phyloP scores from a whole-genome alignment of 352 stramenopile genomes.

The Pythium aquatile region DNA sequence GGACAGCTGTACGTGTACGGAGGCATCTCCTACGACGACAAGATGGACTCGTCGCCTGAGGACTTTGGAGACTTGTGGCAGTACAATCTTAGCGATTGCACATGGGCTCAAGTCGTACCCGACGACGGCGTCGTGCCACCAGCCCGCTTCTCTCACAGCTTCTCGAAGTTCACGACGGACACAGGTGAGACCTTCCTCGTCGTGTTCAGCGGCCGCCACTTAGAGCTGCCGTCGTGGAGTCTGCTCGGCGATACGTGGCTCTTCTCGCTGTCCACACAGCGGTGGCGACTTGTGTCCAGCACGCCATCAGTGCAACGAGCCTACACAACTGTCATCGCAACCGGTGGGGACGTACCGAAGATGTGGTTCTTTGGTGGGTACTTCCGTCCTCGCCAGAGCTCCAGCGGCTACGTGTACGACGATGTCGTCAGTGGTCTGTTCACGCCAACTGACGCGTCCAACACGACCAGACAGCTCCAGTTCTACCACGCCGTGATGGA shows the following conservation, averaged over 20 bases:
- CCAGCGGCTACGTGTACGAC: slow-evolving; percentile 71
- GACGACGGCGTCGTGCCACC: slow-evolving; percentile 28
- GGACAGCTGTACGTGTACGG: slow-evolving; percentile 64
- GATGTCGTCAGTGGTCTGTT: slow-evolving; percentile 45
- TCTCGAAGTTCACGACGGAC: slow-evolving; percentile 36
- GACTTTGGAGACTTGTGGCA: slow-evolving; percentile 67
- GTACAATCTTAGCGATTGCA: slow-evolving; percentile 45
- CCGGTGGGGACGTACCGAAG: slow-evolving; percentile 25
- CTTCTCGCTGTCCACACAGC: slow-evolving; percentile 44
- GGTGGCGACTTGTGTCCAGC: slow-evolving; percentile 37
- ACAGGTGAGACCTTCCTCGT: slow-evolving; percentile 40
- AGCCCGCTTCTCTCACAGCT: slow-evolving; percentile 62
- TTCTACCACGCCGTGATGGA: slow-evolving; percentile 28
- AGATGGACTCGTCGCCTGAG: slow-evolving; percentile 28
- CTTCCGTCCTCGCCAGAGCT: slow-evolving; percentile 48
- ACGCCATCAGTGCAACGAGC: slow-evolving; percentile 35
- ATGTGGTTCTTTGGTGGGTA: slow-evolving; percentile 82
- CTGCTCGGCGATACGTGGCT: slow-evolving; percentile 58
- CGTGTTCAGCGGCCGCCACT: slow-evolving; percentile 54
- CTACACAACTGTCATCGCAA: slow-evolving; percentile 61
- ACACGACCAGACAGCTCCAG: slow-evolving; percentile 21
- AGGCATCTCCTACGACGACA: slow-evolving; percentile 63
- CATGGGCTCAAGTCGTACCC: slow-evolving; percentile 40
- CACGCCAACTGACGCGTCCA: slow-evolving; percentile 21
- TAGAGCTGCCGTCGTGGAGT: slow-evolving; percentile 48